A percentile compares a stretch with the other conserved stretches of the same genome.
Conservation (phyloP, 352 stramenopile species). For the Globisporangium nodosum region DNA sequence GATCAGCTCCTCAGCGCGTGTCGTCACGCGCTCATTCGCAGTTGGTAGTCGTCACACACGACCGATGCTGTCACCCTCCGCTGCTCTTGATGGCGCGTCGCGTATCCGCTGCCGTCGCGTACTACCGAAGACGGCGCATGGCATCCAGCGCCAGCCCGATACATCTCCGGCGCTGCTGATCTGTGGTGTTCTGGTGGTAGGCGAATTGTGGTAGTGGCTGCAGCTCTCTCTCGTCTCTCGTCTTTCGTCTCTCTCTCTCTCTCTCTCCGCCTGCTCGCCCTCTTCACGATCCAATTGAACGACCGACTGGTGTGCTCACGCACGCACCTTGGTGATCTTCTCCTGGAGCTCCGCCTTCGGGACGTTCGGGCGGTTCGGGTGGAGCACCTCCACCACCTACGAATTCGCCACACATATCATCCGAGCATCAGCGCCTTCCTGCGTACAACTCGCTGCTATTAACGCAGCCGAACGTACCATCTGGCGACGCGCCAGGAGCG, state of each 20-base stretch:
- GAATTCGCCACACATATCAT: neutral
- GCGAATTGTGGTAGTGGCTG: no score
- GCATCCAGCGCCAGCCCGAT: neutral
- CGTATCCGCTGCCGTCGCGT: no score
- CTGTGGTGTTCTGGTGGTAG: neutral
- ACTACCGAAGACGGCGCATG: neutral
- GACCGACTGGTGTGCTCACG: neutral
- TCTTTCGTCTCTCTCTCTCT: neutral
- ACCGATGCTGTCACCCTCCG: neutral
- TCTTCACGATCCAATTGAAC: neutral
- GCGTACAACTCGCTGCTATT: no score
- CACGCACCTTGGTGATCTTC: conserved; percentile 94
- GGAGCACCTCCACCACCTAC: conserved; percentile 98
- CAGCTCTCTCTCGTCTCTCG: neutral
- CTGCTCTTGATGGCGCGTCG: neutral
- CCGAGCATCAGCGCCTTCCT: neutral
- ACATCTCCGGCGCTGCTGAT: neutral
- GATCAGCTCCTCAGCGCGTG: neutral
- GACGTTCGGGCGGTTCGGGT: conserved; percentile 96
- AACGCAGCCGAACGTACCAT: conserved; percentile 73
- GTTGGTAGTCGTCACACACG: neutral
- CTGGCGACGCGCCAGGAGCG: conserved; percentile 95
- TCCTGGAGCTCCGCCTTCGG: conserved; percentile 96
- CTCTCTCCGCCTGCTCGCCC: neutral
- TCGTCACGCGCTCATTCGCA: neutral